Evolutionary conservation across 2,329 filamentous ascomycete species (phyloP).

Genomic region (Pseudogymnoascus sp.): DNA sequence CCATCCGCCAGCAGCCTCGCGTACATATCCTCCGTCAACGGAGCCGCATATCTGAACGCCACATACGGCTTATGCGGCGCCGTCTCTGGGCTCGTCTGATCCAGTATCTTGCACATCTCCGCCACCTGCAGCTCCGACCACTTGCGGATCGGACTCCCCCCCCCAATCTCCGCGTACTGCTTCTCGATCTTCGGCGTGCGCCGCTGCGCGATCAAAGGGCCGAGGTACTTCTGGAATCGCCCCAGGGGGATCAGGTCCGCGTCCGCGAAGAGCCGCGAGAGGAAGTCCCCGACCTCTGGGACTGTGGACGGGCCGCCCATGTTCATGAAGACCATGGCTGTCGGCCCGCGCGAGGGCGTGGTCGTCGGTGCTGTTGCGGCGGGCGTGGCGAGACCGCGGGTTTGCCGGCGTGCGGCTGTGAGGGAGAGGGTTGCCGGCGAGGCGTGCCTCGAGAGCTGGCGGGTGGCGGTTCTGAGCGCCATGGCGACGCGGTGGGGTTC

Average conservation of each 20-base stretch:
- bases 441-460: conserved; percentile 24
- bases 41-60: conserved; percentile 90
- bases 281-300: conserved; percentile 79
- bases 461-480: conserved; percentile 33
- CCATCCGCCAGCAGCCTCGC: conserved; percentile 73
- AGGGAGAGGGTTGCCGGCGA: conserved; percentile 21
- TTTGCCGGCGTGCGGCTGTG: conserved; percentile 28
- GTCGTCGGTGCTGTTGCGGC: conserved; percentile 68
- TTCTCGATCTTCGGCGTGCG: conserved; percentile 94
- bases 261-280: conserved; percentile 89
- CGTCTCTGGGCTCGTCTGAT: conserved; percentile 82
- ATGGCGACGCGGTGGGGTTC: conserved; percentile 21
- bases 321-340: conserved; percentile 97
- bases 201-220: conserved; percentile 74
- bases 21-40: conserved; percentile 93
- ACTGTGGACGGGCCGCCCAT: conserved; percentile 93
- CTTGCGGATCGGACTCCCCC: conserved; percentile 94
- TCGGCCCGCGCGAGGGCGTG: conserved; percentile 66
- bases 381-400: conserved; percentile 48
- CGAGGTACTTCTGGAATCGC: conserved; percentile 81
- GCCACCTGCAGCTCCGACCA: conserved; percentile 93
- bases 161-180: conserved; percentile 91
- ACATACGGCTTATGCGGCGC: conserved; percentile 97
- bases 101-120: conserved; percentile 96
- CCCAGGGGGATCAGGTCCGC: conserved; percentile 93